Evolutionary conservation across 2,329 filamentous ascomycete genomes (phyloP), one percentile per base, ranked within the genome.

Genomic region (Aurifilum marmelostoma): DNA sequence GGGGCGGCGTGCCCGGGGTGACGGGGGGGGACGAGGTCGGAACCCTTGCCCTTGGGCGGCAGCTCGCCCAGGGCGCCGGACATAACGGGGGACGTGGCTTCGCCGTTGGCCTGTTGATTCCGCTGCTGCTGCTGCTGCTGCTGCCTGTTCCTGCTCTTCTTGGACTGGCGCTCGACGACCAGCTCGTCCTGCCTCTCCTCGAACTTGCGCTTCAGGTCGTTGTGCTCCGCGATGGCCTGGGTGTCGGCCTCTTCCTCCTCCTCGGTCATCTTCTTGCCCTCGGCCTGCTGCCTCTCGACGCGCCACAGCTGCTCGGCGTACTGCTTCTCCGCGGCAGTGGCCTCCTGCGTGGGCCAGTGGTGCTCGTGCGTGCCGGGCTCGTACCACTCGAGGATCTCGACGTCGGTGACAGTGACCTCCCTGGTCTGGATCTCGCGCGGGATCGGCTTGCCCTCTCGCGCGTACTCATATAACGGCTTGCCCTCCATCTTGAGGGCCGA

Each of bases 391-490:
- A 97, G 76, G 69, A 98, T 79, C 77, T 97, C 92, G 73, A 97
- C 79, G 50, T 94, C 87, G 61, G 86, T 80, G 0, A 97, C 92
- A 65, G 93, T 89, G 52, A 98, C 92, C 1, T 92, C 87, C 68
- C 95, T 84, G 66, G 91, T 88, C 77, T 94, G 85, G 69, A 99
- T 96, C 78, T 97, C 91, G 67, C 91, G 85, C 0, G 96, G 96
- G 21, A 97, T 90, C 47, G 92, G 88, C 76, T 91, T 93, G 21
- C 96, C 96, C 78, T 94, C 93, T 63, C 96, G 87, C 27, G 96
- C 96, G 79, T 98, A 98, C 80, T 99, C 94, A 78, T 99, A 99
- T 63, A 97, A 85, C 43, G 93, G 92, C 83, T 97, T 97, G 2
- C 96, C 96, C 73, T 97, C 88, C 79, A 97, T 93, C 79, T 95